These are phyloP conservation scores for Rubroboletus satanas DNA, from an alignment of 768 basidiomycete species.

Conservation along the genomic window DNA sequence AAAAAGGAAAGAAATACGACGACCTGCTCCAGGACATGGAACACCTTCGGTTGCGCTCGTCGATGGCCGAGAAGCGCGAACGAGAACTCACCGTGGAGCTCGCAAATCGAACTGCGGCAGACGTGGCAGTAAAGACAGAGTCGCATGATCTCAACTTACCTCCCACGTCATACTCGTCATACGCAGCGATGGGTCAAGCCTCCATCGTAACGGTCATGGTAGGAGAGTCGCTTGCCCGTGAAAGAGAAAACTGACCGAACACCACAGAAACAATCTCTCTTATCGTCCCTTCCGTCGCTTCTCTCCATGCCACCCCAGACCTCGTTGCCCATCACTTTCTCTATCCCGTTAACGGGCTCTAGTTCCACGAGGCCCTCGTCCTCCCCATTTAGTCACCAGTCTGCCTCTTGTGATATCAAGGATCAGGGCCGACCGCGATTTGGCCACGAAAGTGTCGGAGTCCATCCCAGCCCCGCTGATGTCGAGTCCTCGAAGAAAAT, in stretches of 20 bases:
- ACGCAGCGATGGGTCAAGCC: conserved; percentile 39
- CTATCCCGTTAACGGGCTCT: conserved; percentile 43
- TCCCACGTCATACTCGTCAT: conserved; percentile 40
- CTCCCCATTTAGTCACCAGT: conserved; percentile 38
- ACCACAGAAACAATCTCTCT: conserved; percentile 56
- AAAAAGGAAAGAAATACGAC: conserved; percentile 37
- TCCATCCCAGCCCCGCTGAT: conserved; percentile 48
- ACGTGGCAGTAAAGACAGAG: conserved; percentile 53
- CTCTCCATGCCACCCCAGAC: conserved; percentile 63
- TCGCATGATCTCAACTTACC: conserved; percentile 48
- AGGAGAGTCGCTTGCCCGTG: conserved; percentile 9
- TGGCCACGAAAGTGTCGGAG: conserved; percentile 33
- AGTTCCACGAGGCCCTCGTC: conserved; percentile 39
- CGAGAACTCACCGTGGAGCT: conserved; percentile 62
- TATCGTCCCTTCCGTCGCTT: conserved; percentile 73
- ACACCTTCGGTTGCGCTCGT: conserved; percentile 60
- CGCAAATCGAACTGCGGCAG: conserved; percentile 36
- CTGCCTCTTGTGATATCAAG: conserved; percentile 43
- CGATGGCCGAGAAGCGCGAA: conserved; percentile 63
- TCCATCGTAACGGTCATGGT: conserved; percentile 73
- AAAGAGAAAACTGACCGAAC: conserved; percentile 14
- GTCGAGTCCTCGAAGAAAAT: conserved; percentile 29
- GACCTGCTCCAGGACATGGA: conserved; percentile 59
- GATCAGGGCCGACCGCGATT: conserved; percentile 56
- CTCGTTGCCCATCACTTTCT: conserved; percentile 51